phyloP scores from a whole-genome alignment of 2,329 filamentous ascomycete species.

The Graphilbum fragrans region DNA sequence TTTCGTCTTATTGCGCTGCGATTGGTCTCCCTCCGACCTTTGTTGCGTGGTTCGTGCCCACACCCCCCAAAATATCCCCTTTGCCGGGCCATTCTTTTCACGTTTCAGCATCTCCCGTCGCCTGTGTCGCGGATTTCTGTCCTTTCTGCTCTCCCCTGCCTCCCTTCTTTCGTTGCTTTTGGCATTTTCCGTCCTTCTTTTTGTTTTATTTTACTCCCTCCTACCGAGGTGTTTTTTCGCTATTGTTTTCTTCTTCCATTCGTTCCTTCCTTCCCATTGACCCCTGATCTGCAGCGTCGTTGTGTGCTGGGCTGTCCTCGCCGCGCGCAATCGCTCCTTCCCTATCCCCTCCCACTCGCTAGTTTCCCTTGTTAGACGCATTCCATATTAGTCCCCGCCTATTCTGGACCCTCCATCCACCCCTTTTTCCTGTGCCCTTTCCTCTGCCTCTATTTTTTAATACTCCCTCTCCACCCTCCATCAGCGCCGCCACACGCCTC shows the following conservation, averaged over 20 bases:
- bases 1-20: too few relatives aligned
- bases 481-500: background rate
- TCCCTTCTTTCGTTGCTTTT: constrained; percentile 3
- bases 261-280: background rate
- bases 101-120: constrained; percentile 16
- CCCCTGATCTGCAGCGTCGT: background rate
- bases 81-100: constrained; percentile 11
- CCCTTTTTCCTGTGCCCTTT: background rate
- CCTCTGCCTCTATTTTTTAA: background rate
- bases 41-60: background rate
- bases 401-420: background rate
- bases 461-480: background rate
- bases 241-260: background rate
- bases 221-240: background rate
- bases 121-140: constrained; percentile 16
- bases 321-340: background rate
- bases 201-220: background rate
- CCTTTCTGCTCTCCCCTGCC: constrained; percentile 2
- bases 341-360: constrained; percentile 2
- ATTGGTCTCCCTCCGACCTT: too few relatives aligned
- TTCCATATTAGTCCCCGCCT: background rate
- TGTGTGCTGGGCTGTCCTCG: background rate
- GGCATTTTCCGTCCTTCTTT: constrained; percentile 1
- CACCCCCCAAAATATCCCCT: constrained; percentile 3
- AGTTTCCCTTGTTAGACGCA: constrained; percentile 3